Conservation (phyloP, 768 basidiomycete genomes). For the Heimioporus sp. region DNA sequence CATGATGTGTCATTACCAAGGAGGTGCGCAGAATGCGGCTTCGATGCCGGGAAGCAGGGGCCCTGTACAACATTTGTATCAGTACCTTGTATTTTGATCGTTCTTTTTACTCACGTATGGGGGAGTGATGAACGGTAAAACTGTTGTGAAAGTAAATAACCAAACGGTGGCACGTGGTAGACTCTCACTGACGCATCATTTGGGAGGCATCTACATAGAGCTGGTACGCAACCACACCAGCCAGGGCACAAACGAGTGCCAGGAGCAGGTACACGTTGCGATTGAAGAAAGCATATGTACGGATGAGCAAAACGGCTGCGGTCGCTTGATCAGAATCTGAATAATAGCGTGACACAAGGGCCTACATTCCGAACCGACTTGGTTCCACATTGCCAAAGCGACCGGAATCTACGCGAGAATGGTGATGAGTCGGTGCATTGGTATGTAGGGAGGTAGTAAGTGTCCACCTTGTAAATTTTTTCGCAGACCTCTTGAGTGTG, state of each 20-base stretch:
- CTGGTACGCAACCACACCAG: conserved; percentile 77
- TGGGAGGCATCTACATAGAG: conserved; percentile 76
- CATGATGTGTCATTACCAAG: conserved; percentile 48
- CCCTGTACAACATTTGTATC: conserved; percentile 42
- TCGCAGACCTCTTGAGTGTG: conserved; percentile 64
- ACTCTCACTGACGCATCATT: conserved; percentile 59
- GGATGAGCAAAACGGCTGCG: conserved; percentile 73
- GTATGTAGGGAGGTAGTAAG: background rate
- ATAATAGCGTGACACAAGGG: conserved; percentile 1
- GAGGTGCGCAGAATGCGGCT: conserved; percentile 80
- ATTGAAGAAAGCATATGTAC: conserved; percentile 86
- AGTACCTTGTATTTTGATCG: background rate
- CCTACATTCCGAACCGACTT: conserved; percentile 77
- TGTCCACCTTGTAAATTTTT: conserved; percentile 62
- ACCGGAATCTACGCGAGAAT: conserved; percentile 60
- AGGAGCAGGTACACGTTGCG: conserved; percentile 66
- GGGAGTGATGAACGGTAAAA: conserved; percentile 63
- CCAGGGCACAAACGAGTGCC: conserved; percentile 61
- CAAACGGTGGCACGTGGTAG: background rate
- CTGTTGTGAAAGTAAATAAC: conserved; percentile 33
- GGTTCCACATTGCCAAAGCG: conserved; percentile 83
- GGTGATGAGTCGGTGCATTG: background rate
- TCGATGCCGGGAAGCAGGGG: conserved; percentile 79
- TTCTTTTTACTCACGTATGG: conserved; percentile 48
- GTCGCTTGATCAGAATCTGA: conserved; percentile 5